These are phyloP conservation scores for Pestalotiopsis sp. DNA, from an alignment of 2,329 filamentous ascomycete species.

Conservation along the genomic window DNA sequence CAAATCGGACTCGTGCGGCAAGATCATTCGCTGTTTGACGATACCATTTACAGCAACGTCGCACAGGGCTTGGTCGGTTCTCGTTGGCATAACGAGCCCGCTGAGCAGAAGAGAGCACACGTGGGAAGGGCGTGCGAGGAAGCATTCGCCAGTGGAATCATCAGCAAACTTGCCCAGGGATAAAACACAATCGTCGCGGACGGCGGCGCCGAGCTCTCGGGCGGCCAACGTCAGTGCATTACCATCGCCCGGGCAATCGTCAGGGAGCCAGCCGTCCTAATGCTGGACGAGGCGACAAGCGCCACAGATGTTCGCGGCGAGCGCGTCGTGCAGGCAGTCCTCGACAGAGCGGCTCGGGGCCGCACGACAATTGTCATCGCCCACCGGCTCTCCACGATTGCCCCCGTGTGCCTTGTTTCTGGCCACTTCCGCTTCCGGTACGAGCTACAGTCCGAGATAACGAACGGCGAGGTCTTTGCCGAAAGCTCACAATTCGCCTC, in stretches of 20 bases:
- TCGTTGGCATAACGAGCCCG: too few relatives aligned
- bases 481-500: constrained; percentile 84
- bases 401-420: constrained; percentile 76
- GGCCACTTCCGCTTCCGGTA: constrained; percentile 84
- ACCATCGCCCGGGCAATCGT: not conserved
- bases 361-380: not conserved
- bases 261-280: not conserved
- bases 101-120: too few relatives aligned
- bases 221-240: not conserved
- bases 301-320: not conserved
- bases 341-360: not conserved
- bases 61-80: too few relatives aligned
- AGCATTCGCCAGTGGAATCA: too few relatives aligned
- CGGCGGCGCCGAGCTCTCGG: too few relatives aligned
- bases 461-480: constrained; percentile 79
- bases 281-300: not conserved
- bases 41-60: too few relatives aligned
- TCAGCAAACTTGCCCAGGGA: too few relatives aligned
- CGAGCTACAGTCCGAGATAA: constrained; percentile 75
- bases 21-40: too few relatives aligned
- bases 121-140: too few relatives aligned
- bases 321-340: not conserved
- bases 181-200: too few relatives aligned
- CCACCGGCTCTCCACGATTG: constrained; percentile 41
- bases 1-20: too few relatives aligned